Conservation (phyloP, 2,329 filamentous ascomycete species). For the Colletotrichum noveboracense region DNA sequence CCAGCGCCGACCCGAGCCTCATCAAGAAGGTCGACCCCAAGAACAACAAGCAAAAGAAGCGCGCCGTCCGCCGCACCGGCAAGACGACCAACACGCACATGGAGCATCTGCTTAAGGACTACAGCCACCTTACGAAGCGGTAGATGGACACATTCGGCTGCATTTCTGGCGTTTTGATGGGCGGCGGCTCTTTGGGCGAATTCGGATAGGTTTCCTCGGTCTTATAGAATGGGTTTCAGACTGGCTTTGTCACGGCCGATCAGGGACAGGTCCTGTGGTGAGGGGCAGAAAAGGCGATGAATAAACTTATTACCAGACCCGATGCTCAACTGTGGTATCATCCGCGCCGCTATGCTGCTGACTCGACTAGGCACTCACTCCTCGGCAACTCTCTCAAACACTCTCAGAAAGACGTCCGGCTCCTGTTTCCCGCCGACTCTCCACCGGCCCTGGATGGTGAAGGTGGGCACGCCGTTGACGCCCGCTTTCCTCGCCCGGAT, state of each 20-base stretch:
- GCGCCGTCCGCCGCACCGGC: slow-evolving; percentile 67
- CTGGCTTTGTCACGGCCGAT: neutral
- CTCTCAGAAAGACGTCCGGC: slow-evolving; percentile 64
- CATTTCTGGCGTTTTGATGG: slow-evolving; percentile 10
- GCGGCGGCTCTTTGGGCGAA: neutral
- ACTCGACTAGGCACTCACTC: neutral
- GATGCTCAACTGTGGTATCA: neutral
- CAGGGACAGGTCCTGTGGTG: neutral
- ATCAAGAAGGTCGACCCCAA: slow-evolving; percentile 62
- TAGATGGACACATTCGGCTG: slow-evolving; percentile 26
- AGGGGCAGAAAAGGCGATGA: neutral
- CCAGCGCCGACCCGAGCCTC: slow-evolving; percentile 74
- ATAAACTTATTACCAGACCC: neutral
- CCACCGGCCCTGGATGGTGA: slow-evolving; percentile 72
- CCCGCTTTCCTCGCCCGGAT: slow-evolving; percentile 31
- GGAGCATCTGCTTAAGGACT: slow-evolving; percentile 81
- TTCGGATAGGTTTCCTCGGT: neutral
- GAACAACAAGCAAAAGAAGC: slow-evolving; percentile 77
- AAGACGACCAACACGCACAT: slow-evolving; percentile 91
- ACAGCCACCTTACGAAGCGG: slow-evolving; percentile 49
- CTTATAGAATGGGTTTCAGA: neutral
- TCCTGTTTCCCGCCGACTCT: slow-evolving; percentile 76
- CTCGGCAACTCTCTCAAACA: slow-evolving; percentile 64
- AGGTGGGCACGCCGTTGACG: slow-evolving; percentile 74
- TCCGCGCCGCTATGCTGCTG: neutral